Percentiles rank a stretch among this genome's conserved stretches.
Evolutionary conservation across 306 rosid genomes (phyloP).

Genomic region (Corylus heterophylla): DNA sequence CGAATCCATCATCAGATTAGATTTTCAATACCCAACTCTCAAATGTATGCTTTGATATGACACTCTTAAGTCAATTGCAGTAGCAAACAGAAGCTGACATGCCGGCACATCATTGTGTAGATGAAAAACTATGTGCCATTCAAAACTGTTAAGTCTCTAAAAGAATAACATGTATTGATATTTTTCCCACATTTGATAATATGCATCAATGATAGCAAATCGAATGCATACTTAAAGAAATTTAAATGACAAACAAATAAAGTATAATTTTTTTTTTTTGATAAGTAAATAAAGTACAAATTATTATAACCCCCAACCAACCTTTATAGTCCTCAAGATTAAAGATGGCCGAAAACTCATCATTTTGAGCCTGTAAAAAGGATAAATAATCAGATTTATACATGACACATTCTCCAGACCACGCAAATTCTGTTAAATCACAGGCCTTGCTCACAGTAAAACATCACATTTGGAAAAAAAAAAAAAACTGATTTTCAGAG

Average conservation of each 20-base stretch:
- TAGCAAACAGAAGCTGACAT: neutral
- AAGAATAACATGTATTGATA: neutral
- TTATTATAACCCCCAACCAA: conserved; percentile 21
- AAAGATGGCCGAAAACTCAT: conserved; percentile 71
- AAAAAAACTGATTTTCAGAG: neutral
- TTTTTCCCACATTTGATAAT: neutral
- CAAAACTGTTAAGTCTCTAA: neutral
- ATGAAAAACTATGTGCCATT: neutral
- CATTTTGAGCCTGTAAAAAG: conserved; percentile 80
- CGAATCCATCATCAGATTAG: neutral
- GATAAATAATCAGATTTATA: conserved; percentile 23
- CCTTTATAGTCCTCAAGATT: conserved; percentile 98
- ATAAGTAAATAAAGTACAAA: neutral
- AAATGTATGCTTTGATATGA: neutral
- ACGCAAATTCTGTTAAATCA: neutral
- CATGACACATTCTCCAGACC: neutral
- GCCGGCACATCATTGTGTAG: neutral
- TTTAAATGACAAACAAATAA: neutral
- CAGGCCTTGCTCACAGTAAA: neutral
- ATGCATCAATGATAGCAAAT: neutral
- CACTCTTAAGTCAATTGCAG: neutral
- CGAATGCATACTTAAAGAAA: neutral
- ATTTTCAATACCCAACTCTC: neutral
- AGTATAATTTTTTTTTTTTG: neutral
- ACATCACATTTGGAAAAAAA: neutral